phyloP scores from a whole-genome alignment of 441 rosid genomes.

The Geranium incanum region DNA sequence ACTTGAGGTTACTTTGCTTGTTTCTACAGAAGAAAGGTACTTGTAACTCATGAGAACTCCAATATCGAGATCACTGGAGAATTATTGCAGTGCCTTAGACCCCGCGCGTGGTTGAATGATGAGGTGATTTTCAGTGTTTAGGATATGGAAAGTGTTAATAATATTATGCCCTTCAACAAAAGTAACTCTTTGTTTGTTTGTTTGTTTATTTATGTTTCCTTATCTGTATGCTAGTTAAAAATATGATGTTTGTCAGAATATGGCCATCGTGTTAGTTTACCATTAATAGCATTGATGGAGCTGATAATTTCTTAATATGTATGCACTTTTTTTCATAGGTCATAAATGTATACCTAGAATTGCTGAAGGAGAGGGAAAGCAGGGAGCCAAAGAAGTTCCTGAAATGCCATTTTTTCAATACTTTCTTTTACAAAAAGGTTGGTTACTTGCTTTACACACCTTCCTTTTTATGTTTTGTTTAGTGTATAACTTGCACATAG shows the following conservation, averaged over 20 bases:
- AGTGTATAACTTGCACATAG: not conserved
- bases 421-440: conserved; percentile 91
- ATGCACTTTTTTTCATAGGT: conserved; percentile 45
- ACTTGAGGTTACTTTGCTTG: too few species aligned
- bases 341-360: conserved; percentile 74
- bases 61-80: conserved; percentile 69
- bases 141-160: not conserved
- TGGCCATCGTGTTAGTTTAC: not conserved
- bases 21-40: conserved; percentile 35
- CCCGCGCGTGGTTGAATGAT: conserved; percentile 82
- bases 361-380: conserved; percentile 85
- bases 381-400: conserved; percentile 68
- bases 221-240: not conserved
- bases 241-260: conserved; percentile 13
- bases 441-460: conserved; percentile 9
- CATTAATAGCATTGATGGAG: not conserved
- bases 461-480: conserved; percentile 11
- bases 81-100: conserved; percentile 58
- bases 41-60: conserved; percentile 48
- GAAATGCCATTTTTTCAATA: conserved; percentile 83
- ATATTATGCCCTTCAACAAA: not conserved
- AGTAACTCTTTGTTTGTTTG: too few species aligned
- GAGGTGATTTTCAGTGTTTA: conserved; percentile 45
- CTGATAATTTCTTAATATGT: conserved; percentile 17
- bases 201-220: not conserved